Evolutionary conservation across 2,329 filamentous ascomycete species (phyloP), one percentile per base, ranked within the genome.

Genomic region (Colletotrichum sp.): DNA sequence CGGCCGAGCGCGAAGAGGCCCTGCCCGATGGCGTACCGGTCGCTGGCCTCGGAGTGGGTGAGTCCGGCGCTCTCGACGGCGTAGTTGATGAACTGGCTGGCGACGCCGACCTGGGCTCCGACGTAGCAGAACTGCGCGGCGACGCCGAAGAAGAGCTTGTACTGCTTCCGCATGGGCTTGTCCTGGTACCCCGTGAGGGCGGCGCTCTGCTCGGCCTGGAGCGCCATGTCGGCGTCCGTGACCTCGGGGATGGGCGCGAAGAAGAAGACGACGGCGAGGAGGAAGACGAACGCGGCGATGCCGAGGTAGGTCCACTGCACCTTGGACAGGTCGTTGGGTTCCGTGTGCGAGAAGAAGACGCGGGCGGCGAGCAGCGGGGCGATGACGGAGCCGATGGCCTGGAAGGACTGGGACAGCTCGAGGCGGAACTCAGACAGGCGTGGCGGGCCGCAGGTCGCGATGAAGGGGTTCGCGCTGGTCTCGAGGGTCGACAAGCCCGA

Each of bases 261-360:
- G 81, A 89, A 91, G 82, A 93, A 93, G 12, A 93, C 85, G 3
- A 88, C 83, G 1, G 90, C 88, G 2, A 93, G 86, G 12, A 89
- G 73, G 77, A 88, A 89, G 30, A 92, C 90, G 74, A 93, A 93
- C 77, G 86, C 85, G 4, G 91, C 91, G 36, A 93, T 91, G 6
- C 89, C 91, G 4, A 93, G 86, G 79, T 93, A 93, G 3, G 90
- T 89, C 90, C 91, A 93, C 80, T 93, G 91, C 11, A 93, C 91
- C 69, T 90, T 93, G 78, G 86, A 84, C 69, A 93, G 82, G 5
- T 88, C 87, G n/a, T 87, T 82, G 12, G 82, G 83, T 66, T 86
- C 86, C 1, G 87, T 89, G 68, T 90, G 85, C 57, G 88, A 88
- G 82, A 93, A 93, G 83, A 93, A 92, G 65, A 92, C 91, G 66